phyloP scores from a whole-genome alignment of 306 rosid species.

The Inga laurina region DNA sequence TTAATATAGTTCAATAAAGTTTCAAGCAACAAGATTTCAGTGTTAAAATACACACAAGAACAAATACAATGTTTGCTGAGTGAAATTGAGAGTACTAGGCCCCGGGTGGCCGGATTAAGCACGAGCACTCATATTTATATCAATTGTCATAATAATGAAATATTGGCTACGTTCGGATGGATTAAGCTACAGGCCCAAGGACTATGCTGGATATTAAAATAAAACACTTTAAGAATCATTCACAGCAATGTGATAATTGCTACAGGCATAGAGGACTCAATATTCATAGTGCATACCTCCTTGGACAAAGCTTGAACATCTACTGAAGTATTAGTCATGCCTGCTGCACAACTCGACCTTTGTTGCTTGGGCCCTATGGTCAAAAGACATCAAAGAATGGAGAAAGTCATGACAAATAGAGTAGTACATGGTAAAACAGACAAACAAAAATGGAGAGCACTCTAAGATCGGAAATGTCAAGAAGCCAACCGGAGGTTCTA shows the following conservation, averaged over 20 bases:
- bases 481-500: slow-evolving; percentile 43
- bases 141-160: neutral
- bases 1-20: neutral
- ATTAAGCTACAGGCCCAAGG: neutral
- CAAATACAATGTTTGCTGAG: neutral
- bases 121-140: neutral
- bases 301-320: slow-evolving; percentile 69
- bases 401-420: slow-evolving; percentile 5
- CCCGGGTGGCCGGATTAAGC: neutral
- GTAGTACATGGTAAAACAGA: slow-evolving; percentile 7
- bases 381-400: slow-evolving; percentile 14
- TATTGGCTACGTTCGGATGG: slow-evolving; percentile 11
- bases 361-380: slow-evolving; percentile 60
- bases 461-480: neutral
- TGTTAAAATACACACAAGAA: neutral
- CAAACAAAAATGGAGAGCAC: slow-evolving; percentile 26
- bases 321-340: slow-evolving; percentile 45
- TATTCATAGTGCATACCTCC: slow-evolving; percentile 53
- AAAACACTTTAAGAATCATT: neutral
- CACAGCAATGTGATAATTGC: neutral
- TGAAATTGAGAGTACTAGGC: neutral
- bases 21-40: slow-evolving; percentile 15
- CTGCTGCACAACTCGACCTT: slow-evolving; percentile 46
- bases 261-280: slow-evolving; percentile 17
- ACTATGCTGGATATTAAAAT: neutral